phyloP scores from a whole-genome alignment of 352 stramenopile genomes.

The Pythium rhizo-oryzae region DNA sequence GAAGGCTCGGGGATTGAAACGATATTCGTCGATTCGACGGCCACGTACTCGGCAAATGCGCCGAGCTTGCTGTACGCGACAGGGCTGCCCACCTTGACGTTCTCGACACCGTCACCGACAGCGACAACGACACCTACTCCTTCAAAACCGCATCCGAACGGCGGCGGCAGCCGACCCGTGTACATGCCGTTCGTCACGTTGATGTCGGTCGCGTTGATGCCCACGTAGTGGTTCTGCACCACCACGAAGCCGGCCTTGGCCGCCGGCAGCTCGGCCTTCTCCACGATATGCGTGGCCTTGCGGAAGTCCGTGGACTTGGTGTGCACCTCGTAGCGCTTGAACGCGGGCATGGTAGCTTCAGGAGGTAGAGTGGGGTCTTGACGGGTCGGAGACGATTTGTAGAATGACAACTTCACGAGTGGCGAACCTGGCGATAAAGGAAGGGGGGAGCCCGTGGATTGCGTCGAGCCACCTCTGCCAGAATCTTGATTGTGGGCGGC shows the following conservation, averaged over 20 bases:
- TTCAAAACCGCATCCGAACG: slow-evolving; percentile 51
- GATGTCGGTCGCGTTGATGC: slow-evolving; percentile 28
- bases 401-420: background rate
- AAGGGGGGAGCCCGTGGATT: background rate
- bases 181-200: slow-evolving; percentile 60
- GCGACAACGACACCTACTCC: slow-evolving; percentile 42
- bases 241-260: slow-evolving; percentile 7
- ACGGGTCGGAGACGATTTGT: background rate
- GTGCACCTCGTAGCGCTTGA: slow-evolving; percentile 21
- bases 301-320: slow-evolving; percentile 36
- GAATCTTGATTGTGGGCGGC: too few species aligned
- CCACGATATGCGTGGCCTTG: slow-evolving; percentile 29
- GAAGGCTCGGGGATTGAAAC: slow-evolving; percentile 33
- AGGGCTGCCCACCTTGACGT: slow-evolving; percentile 49
- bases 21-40: slow-evolving; percentile 36
- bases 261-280: slow-evolving; percentile 12
- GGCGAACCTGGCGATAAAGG: too few species aligned
- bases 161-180: slow-evolving; percentile 31
- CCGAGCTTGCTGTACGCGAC: slow-evolving; percentile 53
- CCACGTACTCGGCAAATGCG: slow-evolving; percentile 56
- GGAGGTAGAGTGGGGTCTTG: background rate
- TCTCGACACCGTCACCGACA: slow-evolving; percentile 46
- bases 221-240: slow-evolving; percentile 27
- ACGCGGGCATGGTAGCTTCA: slow-evolving; percentile 16
- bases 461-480: too few species aligned